These are phyloP conservation scores for Nicotiana knightiana DNA, from an alignment of 257 asterid genomes.

Conservation along the genomic window DNA sequence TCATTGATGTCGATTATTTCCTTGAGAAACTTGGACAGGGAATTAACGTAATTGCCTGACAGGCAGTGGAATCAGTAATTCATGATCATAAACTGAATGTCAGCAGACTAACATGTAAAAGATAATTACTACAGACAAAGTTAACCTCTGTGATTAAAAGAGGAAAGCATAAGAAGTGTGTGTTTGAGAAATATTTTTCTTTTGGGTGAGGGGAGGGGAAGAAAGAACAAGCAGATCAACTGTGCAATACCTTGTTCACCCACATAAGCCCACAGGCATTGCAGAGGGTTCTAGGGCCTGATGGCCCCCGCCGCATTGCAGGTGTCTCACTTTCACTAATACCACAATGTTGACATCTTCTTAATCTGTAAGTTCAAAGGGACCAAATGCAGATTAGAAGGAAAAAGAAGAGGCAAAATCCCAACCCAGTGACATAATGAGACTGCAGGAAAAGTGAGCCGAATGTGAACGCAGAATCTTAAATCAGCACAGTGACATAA, in stretches of 20 bases:
- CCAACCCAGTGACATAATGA: slow-evolving; percentile 1
- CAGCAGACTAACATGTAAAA: neutral
- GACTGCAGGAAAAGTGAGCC: neutral
- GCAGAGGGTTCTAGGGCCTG: slow-evolving; percentile 47
- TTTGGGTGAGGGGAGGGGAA: neutral
- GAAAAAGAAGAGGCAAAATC: neutral
- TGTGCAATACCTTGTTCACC: slow-evolving; percentile 40
- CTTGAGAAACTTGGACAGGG: neutral
- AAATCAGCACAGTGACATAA: neutral
- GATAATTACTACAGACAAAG: no score
- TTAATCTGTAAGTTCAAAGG: slow-evolving; percentile 10
- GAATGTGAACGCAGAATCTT: neutral
- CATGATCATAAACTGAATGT: neutral
- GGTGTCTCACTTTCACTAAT: slow-evolving; percentile 38
- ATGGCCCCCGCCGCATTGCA: slow-evolving; percentile 51
- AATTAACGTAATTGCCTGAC: neutral
- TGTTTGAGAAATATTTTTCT: neutral
- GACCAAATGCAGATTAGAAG: slow-evolving; percentile 10
- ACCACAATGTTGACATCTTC: slow-evolving; percentile 44
- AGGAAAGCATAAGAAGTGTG: neutral
- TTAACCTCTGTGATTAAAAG: no score
- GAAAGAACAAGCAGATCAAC: slow-evolving; percentile 2
- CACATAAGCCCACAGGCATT: slow-evolving; percentile 57
- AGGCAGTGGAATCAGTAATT: neutral
- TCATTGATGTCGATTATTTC: neutral